These are phyloP conservation scores for Magnusiomyces suaveolens DNA, from an alignment of 1,139 yeast species.

Conservation along the genomic window DNA sequence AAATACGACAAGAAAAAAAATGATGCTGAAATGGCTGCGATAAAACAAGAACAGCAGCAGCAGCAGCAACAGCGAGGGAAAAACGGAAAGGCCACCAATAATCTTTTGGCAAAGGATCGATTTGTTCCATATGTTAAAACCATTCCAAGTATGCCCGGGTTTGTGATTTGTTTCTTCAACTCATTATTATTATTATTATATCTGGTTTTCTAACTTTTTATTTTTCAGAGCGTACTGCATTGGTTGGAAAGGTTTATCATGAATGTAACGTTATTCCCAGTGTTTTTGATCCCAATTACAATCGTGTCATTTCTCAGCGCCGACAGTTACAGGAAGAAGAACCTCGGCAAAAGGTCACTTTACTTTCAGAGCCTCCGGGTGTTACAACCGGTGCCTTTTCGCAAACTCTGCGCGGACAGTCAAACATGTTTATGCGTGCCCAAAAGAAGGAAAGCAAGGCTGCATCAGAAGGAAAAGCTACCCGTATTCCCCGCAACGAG, in stretches of 20 bases:
- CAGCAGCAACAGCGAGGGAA: slow-evolving; percentile 29
- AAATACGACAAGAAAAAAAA: slow-evolving; percentile 44
- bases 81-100: slow-evolving; percentile 20
- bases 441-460: slow-evolving; percentile 32
- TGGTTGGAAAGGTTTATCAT: slow-evolving; percentile 81
- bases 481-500: slow-evolving; percentile 89
- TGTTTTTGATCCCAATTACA: slow-evolving; percentile 58
- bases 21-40: slow-evolving; percentile 22
- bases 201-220: too few relatives aligned
- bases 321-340: slow-evolving; percentile 35
- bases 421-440: slow-evolving; percentile 27
- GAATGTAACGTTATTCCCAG: slow-evolving; percentile 87
- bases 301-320: slow-evolving; percentile 47
- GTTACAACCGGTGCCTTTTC: slow-evolving; percentile 73
- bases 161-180: too few relatives aligned
- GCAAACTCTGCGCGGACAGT: slow-evolving; percentile 49
- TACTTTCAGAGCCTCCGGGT: slow-evolving; percentile 77
- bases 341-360: slow-evolving; percentile 64
- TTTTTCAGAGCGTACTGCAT: slow-evolving; percentile 52
- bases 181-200: not conserved
- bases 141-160: slow-evolving; percentile 22
- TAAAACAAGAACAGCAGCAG: too few relatives aligned
- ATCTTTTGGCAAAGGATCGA: slow-evolving; percentile 13
- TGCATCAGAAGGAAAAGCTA: slow-evolving; percentile 73
- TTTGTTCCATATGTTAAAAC: slow-evolving; percentile 26